phyloP scores from a whole-genome alignment of 2,329 filamentous ascomycete species.

The Penicillium sp. region DNA sequence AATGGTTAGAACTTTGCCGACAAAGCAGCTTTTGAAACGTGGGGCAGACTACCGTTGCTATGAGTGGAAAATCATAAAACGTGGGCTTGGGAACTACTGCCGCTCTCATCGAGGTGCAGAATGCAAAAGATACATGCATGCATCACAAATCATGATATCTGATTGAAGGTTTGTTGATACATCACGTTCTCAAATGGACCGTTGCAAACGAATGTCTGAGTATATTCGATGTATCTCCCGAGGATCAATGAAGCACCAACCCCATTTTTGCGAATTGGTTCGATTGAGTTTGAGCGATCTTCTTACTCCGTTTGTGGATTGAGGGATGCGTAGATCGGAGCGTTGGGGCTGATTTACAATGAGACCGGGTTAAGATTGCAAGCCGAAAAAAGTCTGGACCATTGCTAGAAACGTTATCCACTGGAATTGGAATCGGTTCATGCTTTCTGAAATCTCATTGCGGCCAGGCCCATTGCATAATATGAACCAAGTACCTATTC shows the following conservation, averaged over 20 bases:
- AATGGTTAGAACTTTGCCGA: neutral
- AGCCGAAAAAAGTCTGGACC: neutral
- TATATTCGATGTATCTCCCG: neutral
- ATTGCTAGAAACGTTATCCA: neutral
- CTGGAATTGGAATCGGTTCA: neutral
- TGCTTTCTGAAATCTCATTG: neutral
- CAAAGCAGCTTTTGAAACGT: neutral
- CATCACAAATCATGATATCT: neutral
- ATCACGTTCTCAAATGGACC: neutral
- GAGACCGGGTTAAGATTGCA: neutral
- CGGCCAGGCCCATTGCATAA: neutral
- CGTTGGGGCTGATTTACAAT: slow-evolving; percentile 2
- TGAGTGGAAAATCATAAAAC: neutral
- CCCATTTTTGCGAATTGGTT: neutral
- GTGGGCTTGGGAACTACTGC: neutral
- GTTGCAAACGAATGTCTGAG: neutral
- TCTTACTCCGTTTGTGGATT: neutral
- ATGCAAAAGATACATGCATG: neutral
- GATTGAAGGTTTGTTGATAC: neutral
- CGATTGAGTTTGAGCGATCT: neutral
- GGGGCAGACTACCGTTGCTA: neutral
- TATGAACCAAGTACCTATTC: neutral
- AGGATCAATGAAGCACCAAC: neutral
- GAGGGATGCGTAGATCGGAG: neutral
- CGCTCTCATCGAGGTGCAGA: neutral